Base-by-base conservation (phyloP, 495 filamentous ascomycete species). In the Haplographium delicatum region DNA sequence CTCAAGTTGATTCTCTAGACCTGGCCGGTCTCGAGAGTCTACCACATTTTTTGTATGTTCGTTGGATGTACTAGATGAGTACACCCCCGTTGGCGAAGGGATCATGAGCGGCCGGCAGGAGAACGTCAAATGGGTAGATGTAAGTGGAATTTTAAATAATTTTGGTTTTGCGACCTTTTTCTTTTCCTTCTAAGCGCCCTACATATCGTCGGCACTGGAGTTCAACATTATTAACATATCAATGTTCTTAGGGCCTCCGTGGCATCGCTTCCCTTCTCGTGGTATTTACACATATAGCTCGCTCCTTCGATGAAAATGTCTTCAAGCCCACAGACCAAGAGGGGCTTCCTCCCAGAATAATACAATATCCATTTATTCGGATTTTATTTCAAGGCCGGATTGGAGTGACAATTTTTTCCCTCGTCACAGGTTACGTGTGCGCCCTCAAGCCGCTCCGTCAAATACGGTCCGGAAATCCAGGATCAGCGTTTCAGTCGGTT, bases 101-200 rank as follows among this genome's bases (percentile, higher is more conserved):
- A 64, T 33, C 16, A 73, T 73, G 70, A 62, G 66, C 44, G 65
- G 61, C 24, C 66, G 56, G 50, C 67, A 69, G 50, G 79, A 79
- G 58, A 81, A 80, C 52, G 79, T 85, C 22, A 83, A 83, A 69
- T 85, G 82, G 82, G 79, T 84, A 30, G 82, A 85, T 74, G 80
- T 82, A 65, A 57, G 78, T 72, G n/a, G n/a, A n/a, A n/a, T n/a
- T n/a, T 30, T 25, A 10, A 1, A 13, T 22, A 26, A 15, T 18
- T 20, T 35, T 26, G 11, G 16, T 23, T 7, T 34, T 4, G 28
- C 48, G 23, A n/a, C 15, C 27, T 52, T 44, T 44, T 37, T 18
- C n/a, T 16, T 18, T 44, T 28, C 8, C 18, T 23, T 50, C 35
- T 10, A 38, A 41, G 11, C 10, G 18, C 20, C 28, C 20, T 28